Conservation (phyloP, 2,329 filamentous ascomycete genomes). For the Onygenales sp. region DNA sequence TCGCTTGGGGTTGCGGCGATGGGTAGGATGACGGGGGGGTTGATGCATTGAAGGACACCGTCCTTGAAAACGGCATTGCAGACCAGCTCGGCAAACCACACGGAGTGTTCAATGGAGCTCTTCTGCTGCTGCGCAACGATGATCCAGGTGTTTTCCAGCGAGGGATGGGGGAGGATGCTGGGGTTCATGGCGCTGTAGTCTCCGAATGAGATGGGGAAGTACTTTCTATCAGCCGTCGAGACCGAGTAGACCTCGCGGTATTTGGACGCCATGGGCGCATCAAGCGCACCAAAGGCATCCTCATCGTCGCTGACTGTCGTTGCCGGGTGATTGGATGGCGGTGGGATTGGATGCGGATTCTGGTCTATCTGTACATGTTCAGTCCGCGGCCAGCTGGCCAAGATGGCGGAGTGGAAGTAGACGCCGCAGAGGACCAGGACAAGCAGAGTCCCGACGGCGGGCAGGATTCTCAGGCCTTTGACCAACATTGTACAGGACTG, state of each 20-base stretch:
- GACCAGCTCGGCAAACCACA: conserved; percentile 36
- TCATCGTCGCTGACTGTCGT: not conserved
- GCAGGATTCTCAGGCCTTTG: not conserved
- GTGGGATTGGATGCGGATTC: not conserved
- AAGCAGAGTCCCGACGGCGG: not conserved
- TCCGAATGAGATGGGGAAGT: conserved; percentile 43
- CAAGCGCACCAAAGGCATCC: not conserved
- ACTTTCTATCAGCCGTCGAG: conserved; percentile 38
- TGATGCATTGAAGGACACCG: conserved; percentile 29
- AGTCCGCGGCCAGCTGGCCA: not conserved
- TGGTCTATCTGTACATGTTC: not conserved
- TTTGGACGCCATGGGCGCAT: conserved; percentile 6
- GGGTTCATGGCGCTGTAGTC: conserved; percentile 40
- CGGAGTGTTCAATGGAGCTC: conserved; percentile 15
- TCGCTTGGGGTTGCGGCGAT: conserved; percentile 37
- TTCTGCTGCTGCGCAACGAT: conserved; percentile 41
- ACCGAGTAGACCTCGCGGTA: conserved; percentile 36
- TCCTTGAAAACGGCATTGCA: conserved; percentile 43
- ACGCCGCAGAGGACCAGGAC: not conserved
- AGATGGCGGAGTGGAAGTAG: not conserved
- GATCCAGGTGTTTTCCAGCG: conserved; percentile 38
- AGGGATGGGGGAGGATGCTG: conserved; percentile 50
- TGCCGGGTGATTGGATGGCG: not conserved
- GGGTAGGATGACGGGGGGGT: conserved; percentile 34
- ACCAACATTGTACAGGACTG: not conserved